A percentile compares a stretch with the other conserved stretches of the same genome.
Conservation (phyloP, 116 monocot genomes). For the Iris pallida region DNA sequence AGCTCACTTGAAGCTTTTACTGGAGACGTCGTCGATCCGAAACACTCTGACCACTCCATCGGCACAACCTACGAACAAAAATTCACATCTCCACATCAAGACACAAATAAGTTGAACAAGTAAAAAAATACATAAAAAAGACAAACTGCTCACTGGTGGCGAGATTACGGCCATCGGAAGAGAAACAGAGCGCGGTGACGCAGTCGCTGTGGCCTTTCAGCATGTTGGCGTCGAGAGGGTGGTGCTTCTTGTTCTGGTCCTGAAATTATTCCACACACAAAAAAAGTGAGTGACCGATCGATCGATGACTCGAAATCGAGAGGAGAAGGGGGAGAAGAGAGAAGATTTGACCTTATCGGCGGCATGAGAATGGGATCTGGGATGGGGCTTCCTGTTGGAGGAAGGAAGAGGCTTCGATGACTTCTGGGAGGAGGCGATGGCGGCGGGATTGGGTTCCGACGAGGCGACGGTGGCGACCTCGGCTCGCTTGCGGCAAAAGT, state of each 20-base stretch:
- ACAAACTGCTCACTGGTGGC: too few species aligned
- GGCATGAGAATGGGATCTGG: slow-evolving; percentile 32
- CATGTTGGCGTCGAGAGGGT: slow-evolving; percentile 77
- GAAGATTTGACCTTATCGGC: too few species aligned
- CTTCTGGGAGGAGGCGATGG: slow-evolving; percentile 25
- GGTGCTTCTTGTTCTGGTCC: slow-evolving; percentile 62
- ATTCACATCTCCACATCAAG: too few species aligned
- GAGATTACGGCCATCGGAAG: slow-evolving; percentile 56
- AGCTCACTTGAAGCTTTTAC: slow-evolving; percentile 90
- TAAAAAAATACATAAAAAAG: too few species aligned
- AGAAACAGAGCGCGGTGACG: slow-evolving; percentile 69
- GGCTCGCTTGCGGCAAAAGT: slow-evolving; percentile 73
- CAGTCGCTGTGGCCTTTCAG: slow-evolving; percentile 66
- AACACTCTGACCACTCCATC: slow-evolving; percentile 76
- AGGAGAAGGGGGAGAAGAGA: too few species aligned
- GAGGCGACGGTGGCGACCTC: slow-evolving; percentile 56
- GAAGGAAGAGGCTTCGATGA: slow-evolving; percentile 17
- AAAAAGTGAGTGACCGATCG: too few species aligned
- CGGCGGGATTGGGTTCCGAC: neutral
- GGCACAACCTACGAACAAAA: too few species aligned
- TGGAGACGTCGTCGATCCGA: slow-evolving; percentile 68
- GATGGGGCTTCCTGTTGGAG: slow-evolving; percentile 27
- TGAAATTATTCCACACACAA: too few species aligned
- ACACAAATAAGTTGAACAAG: too few species aligned
- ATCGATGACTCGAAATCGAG: slow-evolving; percentile 9